Conservation (phyloP, 2,329 filamentous ascomycete genomes). For the Aureobasidium sp. region DNA sequence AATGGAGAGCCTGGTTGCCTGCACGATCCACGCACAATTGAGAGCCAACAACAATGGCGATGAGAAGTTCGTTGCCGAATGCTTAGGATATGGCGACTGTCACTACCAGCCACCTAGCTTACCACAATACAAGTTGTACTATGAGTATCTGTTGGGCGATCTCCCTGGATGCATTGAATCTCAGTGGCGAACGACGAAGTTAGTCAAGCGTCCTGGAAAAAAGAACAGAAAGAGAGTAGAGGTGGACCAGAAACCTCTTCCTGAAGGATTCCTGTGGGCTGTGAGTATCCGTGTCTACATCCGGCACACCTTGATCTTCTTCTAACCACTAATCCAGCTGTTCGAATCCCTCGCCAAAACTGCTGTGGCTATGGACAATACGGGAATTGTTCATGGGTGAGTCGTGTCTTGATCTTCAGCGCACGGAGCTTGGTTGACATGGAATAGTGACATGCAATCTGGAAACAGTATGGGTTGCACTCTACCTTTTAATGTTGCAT, state of each 20-base stretch:
- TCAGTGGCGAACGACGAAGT: not conserved
- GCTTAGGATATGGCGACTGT: not conserved
- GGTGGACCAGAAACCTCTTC: not conserved
- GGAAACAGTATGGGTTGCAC: not conserved
- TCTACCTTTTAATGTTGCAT: too few species aligned
- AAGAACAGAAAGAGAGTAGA: not conserved
- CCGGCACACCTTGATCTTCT: too few species aligned
- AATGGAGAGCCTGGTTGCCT: not conserved
- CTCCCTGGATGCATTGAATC: not conserved
- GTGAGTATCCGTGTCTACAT: not conserved
- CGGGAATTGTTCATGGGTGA: not conserved
- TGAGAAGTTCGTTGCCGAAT: not conserved
- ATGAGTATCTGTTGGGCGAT: not conserved
- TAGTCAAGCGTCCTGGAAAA: not conserved
- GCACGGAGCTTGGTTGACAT: not conserved
- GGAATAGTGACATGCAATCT: not conserved
- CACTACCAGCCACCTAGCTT: not conserved
- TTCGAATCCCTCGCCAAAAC: conserved; percentile 5
- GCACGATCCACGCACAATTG: not conserved
- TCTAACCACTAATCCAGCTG: not conserved
- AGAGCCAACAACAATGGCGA: not conserved
- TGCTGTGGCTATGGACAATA: not conserved
- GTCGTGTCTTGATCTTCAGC: not conserved
- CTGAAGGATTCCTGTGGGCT: conserved; percentile 3
- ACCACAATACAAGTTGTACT: not conserved